Evolutionary conservation across 1,284 basidiomycete genomes (phyloP), one percentile per base, ranked within the genome.

Genomic region (Caloboletus inedulis): DNA sequence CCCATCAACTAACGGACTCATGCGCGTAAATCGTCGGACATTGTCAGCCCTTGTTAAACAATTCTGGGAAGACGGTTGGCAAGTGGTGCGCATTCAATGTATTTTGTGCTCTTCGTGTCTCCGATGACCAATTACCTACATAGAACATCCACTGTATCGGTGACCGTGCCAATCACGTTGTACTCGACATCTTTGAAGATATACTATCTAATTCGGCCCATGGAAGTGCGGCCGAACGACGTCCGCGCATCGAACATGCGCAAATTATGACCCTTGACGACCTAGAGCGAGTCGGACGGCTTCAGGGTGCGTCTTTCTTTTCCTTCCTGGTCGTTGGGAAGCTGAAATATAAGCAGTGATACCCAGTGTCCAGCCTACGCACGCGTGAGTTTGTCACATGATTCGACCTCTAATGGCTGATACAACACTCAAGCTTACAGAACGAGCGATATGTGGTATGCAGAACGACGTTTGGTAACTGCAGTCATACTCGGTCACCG

Each of bases 141-240:
- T 44, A 92, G 88, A 92, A 91, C 57, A 82, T 91, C 12, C 94
- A 98, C 63, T 91, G 89, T 49, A 97, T 97, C 25, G 95, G 95
- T 1, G 95, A 98, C 63, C 80, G 84, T 42, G 93, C 92, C 30
- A 96, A 95, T 66, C 78, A 86, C 37, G 76, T 89, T 19, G 82
- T 91, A 0, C 78, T 97, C 19, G 82, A 95, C 61, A 83, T 90
- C 14, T 91, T 90, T 61, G 89, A 93, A 66, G 71, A 70, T 1
- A 66, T 80, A 0, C 60, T 82, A 2, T 57, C 57, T 6, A 51
- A 57, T 34, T 45, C 57, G 7, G 40, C 48, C 31, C 64, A 61
- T 3, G 68, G 62, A 7, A 74, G 74, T 49, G 72, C 77, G 12
- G 65, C 73, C 0, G 69, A 73, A 40, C 78, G 80, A 62, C 76